Base-by-base conservation (phyloP, 1,284 basidiomycete species). In the Mycena sp. region DNA sequence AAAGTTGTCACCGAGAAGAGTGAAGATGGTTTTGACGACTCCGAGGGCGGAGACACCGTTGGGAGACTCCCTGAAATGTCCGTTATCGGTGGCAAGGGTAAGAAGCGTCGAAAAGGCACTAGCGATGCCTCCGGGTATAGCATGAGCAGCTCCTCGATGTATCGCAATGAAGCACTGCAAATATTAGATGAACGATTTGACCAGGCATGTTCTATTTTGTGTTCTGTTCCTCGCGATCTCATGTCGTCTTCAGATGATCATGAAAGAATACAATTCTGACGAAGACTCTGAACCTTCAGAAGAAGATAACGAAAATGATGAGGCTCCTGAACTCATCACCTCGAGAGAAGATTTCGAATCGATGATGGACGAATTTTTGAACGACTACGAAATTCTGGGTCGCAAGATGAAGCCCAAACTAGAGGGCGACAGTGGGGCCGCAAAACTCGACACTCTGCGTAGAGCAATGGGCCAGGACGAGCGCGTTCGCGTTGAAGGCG, bases 91-190 rank as follows among this genome's bases (percentile, higher is more conserved):
- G 89, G 89, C 29, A 92, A 92, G 82, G 85, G 87, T 70, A 83
- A 90, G 68, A 81, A 89, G 62, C 75, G 82, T 69, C 83, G 92
- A 70, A 93, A 90, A 73, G 88, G 88, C 9, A 83, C 87, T 1
- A 94, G 92, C 44, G 90, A 95, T 69, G 94, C 93, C 2, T 94
- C 94, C 21, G 94, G 94, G 12, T 96, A 96, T 82, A 94, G 92
- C 74, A 99, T 99, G 97, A 97, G 92, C 73, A 96, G 94, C 70
- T 96, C 95, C 3, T 95, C 95, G 25, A 96, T 99, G 93, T 94
- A 90, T 79, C 86, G 98, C 41, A 99, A 95, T 71, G 89, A 96
- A 70, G 91, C 94, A 0, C 79, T 99, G 35, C 88, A 92, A 46
- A 91, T 90, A 6, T 83, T 99, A 28, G 98, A 99, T 73, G 95